Base-by-base conservation (phyloP, 2,329 filamentous ascomycete genomes). In the Alternaria sp. region DNA sequence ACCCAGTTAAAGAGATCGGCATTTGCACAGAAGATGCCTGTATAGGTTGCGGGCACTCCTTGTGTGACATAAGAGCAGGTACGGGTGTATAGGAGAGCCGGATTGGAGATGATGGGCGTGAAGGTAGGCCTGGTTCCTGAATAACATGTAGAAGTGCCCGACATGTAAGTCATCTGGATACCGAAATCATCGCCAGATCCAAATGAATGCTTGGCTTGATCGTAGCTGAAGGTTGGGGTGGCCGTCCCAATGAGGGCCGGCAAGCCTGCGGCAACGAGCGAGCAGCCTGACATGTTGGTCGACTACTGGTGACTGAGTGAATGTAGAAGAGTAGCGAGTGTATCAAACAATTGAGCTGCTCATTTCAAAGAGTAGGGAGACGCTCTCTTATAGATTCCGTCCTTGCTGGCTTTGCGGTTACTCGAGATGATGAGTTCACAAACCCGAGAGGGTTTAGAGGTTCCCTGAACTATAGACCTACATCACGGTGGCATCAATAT, bases 171-270 rank as follows among this genome's bases (percentile, higher is more conserved):
- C 41, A 65, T 22, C 22, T 63, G 52, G 9, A 67, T 34, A 9
- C 64, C 64, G 12, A 65, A 65, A 14, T 49, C 28, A 24, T 67
- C 55, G 51, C 38, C 47, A 22, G 44, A 20, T n/a, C 32, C 36
- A 5, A 30, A 5, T 4, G 24, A 4, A 32, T 65, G 57, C 20
- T 26, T 34, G 3, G 30, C 28, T 16, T 16, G n/a, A 30, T 54
- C 44, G 24, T 63, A 63, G 36, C 57, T 63, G 55, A 65, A 67
- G 11, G 60, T 65, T 22, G 64, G 62, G 5, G 38, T 54, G 42
- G 39, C 55, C 47, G 24, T 32, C 49, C 52, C 57, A 22, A 63
- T 44, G 6, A 48, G 30, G 51, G 62, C 51, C n/a, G 55, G 47
- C 30, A 67, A 34, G 14, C 26, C 60, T 6, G 41, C 12, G 36